Base-by-base conservation (phyloP, 345 rosid species). In the Sonneratia alba region DNA sequence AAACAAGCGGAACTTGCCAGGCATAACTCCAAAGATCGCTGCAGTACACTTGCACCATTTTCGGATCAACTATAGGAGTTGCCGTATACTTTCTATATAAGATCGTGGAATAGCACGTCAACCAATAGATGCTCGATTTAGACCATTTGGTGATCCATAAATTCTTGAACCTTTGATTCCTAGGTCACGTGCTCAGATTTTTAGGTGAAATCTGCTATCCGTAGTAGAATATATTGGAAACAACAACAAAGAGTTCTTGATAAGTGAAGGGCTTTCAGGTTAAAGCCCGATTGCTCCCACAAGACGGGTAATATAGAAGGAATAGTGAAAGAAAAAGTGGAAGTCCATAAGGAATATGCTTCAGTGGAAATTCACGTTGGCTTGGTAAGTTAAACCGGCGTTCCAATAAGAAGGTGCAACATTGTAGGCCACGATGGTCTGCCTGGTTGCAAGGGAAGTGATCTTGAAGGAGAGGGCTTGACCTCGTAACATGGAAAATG, bases 391-490 rank as follows among this genome's bases (percentile, higher is more conserved):
- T 79, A 77, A 48, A 0, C 96, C 97, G 1, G 75, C 77, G 7
- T 72, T 56, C 97, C 98, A 93, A 51, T 81, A 82, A 8, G 87
- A 43, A 36, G 98, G 98, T 68, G 87, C 90, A 32, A 85, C 90
- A 72, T 91, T 85, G 79, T 73, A 81, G 55, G 83, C 85, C 27
- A 80, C 65, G 53, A 91, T 75, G 61, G 89, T 93, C 75, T 88
- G 80, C 74, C 83, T 88, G 61, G 89, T 79, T 2, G 92, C 76
- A 73, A 85, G 86, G 3, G 93, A 91, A 22, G 87, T 83, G 73
- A 93, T 3, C 75, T 80, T 80, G 80, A 93, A 91, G 48, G 98
- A 93, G 37, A 91, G 79, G 65, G 97, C 8, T 71, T 93, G 98
- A 32, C 97, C 93, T 1, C 80, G 71, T 0, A 93, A 85, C 43